phyloP scores from a whole-genome alignment of 2,329 filamentous ascomycete species.

The Cladosporium sp. region DNA sequence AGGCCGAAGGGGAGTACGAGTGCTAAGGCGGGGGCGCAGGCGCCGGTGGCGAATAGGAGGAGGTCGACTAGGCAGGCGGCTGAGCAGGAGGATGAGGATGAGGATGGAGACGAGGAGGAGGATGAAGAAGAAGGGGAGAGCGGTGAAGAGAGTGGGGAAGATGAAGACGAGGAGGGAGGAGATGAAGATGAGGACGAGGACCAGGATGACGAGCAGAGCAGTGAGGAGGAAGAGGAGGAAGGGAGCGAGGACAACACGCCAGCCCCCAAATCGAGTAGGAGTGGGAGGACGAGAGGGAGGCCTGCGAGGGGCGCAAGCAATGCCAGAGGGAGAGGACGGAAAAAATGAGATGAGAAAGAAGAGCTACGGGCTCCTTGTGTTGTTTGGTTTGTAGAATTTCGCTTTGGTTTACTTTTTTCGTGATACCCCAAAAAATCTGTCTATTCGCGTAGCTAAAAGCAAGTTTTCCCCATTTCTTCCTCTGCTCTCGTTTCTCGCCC shows the following conservation, averaged over 20 bases:
- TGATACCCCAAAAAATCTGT: conserved; percentile 13
- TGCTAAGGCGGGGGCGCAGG: conserved; percentile 12
- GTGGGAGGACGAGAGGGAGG: conserved; percentile 5
- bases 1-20: conserved; percentile 16
- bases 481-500: no score
- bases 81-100: conserved; percentile 22
- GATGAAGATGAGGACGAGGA: conserved; percentile 21
- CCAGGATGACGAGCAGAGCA: conserved; percentile 21
- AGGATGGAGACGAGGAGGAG: conserved; percentile 22
- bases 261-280: conserved; percentile 12
- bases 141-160: conserved; percentile 22
- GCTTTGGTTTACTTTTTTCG: conserved; percentile 5
- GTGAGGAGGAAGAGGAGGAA: conserved; percentile 16
- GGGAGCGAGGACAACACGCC: conserved; percentile 20
- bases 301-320: neutral
- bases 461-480: neutral
- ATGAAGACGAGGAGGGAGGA: conserved; percentile 15
- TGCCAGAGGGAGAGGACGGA: neutral
- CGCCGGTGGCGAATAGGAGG: conserved; percentile 13
- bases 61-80: conserved; percentile 18
- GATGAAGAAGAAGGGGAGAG: conserved; percentile 24
- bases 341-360: neutral
- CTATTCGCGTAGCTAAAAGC: conserved; percentile 1
- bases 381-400: conserved; percentile 1
- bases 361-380: no score